Percentiles rank a stretch among this genome's conserved stretches.
Conservation (phyloP, 2,329 filamentous ascomycete genomes). For the Grosmannia serpens region DNA sequence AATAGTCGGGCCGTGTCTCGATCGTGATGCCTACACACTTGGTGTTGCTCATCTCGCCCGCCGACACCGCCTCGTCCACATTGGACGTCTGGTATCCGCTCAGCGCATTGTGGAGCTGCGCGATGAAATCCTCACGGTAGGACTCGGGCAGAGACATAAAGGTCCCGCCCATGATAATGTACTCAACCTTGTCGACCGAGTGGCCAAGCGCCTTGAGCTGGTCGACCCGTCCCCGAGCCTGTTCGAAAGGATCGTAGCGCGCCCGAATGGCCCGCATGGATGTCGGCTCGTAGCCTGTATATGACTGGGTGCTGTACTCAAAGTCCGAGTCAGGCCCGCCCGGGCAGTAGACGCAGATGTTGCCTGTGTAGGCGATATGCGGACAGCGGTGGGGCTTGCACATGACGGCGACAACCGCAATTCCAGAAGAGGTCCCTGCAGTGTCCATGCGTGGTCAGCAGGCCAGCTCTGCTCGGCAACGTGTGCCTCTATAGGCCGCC, state of each 20-base stretch:
- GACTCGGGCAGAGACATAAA: constrained; percentile 92
- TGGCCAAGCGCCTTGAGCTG: constrained; percentile 93
- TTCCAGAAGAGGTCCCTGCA: constrained; percentile 80
- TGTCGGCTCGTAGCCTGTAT: constrained; percentile 96
- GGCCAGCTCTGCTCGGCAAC: not conserved
- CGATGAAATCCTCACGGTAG: constrained; percentile 88
- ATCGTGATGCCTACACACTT: constrained; percentile 99
- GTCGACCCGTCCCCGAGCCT: constrained; percentile 88
- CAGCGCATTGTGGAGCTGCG: constrained; percentile 90
- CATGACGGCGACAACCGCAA: constrained; percentile 98
- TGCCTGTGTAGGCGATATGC: constrained; percentile 96
- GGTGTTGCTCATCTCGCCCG: constrained; percentile 87
- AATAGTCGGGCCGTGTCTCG: constrained; percentile 94
- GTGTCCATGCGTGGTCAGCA: constrained; percentile 1
- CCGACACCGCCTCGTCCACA: constrained; percentile 89
- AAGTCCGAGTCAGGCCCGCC: constrained; percentile 97
- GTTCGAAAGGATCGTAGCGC: constrained; percentile 94
- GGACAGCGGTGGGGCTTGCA: constrained; percentile 97
- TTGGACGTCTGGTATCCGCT: constrained; percentile 91
- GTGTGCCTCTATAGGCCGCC: not conserved
- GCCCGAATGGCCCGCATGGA: constrained; percentile 97
- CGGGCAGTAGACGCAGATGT: constrained; percentile 98
- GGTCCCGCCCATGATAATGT: constrained; percentile 99
- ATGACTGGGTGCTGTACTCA: constrained; percentile 97
- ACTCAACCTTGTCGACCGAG: constrained; percentile 97